Evolutionary conservation across 129 eudicot genomes (phyloP).

Genomic region (Logfia minima): DNA sequence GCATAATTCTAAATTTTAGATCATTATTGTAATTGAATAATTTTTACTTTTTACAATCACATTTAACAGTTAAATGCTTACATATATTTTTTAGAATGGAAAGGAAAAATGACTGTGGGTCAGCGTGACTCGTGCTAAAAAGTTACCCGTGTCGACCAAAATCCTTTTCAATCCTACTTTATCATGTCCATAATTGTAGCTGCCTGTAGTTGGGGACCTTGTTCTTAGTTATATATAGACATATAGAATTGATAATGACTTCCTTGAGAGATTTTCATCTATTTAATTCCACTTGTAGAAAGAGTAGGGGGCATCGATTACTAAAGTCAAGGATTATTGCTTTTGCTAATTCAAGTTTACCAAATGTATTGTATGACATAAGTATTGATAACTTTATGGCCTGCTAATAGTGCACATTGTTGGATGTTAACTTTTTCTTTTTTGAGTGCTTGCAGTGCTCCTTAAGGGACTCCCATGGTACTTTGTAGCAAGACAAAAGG

Average conservation of each 20-base stretch:
- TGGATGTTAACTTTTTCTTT: conserved; percentile 23
- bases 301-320: conserved; percentile 29
- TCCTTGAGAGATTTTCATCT: conserved; percentile 30
- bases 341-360: conserved; percentile 37
- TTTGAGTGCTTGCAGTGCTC: conserved; percentile 26
- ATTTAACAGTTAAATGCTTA: background rate
- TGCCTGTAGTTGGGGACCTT: conserved; percentile 24
- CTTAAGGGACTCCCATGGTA: background rate
- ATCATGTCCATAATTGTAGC: conserved; percentile 11
- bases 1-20: background rate
- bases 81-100: background rate
- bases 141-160: background rate
- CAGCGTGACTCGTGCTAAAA: background rate
- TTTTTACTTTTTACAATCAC: too few relatives aligned
- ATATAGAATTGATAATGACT: conserved; percentile 19
- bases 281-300: conserved; percentile 22
- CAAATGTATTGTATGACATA: conserved; percentile 19
- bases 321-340: conserved; percentile 12
- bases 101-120: background rate
- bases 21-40: too few relatives aligned
- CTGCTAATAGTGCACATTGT: conserved; percentile 29
- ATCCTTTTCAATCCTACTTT: background rate
- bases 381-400: conserved; percentile 24
- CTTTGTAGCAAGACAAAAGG: conserved; percentile 17
- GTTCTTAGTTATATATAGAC: conserved; percentile 5